A percentile compares a stretch with the other conserved stretches of the same genome.
Evolutionary conservation across 2,329 filamentous ascomycete species (phyloP).

Genomic region (Coniochaeta pulveracea): DNA sequence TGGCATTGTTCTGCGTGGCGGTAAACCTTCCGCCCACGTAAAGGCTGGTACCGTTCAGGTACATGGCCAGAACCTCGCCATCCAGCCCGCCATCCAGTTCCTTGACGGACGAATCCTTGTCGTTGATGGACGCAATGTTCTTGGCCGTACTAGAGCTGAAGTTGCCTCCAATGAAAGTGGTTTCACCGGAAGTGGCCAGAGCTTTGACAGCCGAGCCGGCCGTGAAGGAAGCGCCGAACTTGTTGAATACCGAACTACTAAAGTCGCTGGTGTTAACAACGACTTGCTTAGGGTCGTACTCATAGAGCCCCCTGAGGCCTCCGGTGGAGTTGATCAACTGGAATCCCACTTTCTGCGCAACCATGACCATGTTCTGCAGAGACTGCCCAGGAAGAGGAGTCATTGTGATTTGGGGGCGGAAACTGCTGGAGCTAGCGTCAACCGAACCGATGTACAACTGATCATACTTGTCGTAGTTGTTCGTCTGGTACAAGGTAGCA

Average conservation of each 20-base stretch:
- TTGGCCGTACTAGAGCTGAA: conserved; percentile 58
- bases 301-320: conserved; percentile 80
- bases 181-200: conserved; percentile 52
- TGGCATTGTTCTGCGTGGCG: conserved; percentile 51
- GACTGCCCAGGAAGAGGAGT: conserved; percentile 54
- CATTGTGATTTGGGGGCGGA: conserved; percentile 73
- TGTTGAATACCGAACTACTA: conserved; percentile 61
- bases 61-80: conserved; percentile 61
- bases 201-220: conserved; percentile 56
- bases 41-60: conserved; percentile 52
- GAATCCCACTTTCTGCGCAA: conserved; percentile 84
- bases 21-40: conserved; percentile 84
- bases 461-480: conserved; percentile 95
- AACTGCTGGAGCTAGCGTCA: conserved; percentile 60
- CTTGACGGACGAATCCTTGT: conserved; percentile 48
- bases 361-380: conserved; percentile 56
- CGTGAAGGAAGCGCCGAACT: conserved; percentile 60
- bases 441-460: conserved; percentile 79
- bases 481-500: conserved; percentile 72
- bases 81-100: conserved; percentile 66
- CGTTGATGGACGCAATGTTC: conserved; percentile 68
- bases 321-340: conserved; percentile 61
- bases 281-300: conserved; percentile 61
- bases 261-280: conserved; percentile 51
- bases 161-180: conserved; percentile 71